A percentile compares a stretch with the other conserved stretches of the same genome.
Conservation (phyloP, 75 land plant species). For the Chamaecyparis obtusa region DNA sequence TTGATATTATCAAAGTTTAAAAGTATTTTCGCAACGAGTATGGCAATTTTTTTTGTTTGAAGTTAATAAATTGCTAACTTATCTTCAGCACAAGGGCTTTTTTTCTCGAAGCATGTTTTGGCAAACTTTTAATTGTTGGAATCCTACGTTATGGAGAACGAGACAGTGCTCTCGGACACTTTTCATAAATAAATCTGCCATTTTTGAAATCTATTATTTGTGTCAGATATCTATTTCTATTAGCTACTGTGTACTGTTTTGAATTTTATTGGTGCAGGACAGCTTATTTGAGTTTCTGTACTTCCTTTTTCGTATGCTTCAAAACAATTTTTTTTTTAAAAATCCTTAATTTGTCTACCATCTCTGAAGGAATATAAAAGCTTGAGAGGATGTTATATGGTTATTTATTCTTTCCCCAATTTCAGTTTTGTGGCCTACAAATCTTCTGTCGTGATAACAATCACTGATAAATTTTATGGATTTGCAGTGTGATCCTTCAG, state of each 20-base stretch:
- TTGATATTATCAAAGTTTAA: too few species aligned
- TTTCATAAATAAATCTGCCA: background rate
- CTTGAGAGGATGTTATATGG: background rate
- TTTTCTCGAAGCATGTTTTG: background rate
- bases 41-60: too few species aligned
- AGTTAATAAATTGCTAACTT: too few species aligned
- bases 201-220: too few species aligned
- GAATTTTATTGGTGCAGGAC: background rate
- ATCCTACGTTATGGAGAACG: background rate
- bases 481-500: conserved; percentile 83
- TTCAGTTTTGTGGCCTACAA: background rate
- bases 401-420: background rate
- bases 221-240: too few species aligned
- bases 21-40: background rate
- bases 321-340: background rate
- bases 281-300: background rate
- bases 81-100: background rate
- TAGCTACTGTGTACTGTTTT: background rate
- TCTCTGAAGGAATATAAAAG: background rate
- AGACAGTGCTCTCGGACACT: background rate
- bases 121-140: background rate
- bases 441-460: background rate
- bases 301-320: background rate
- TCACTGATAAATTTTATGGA: background rate
- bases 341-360: background rate